These are phyloP conservation scores for Oropetium thomaeum DNA, from an alignment of 176 grass and related monocot species.

Conservation along the genomic window DNA sequence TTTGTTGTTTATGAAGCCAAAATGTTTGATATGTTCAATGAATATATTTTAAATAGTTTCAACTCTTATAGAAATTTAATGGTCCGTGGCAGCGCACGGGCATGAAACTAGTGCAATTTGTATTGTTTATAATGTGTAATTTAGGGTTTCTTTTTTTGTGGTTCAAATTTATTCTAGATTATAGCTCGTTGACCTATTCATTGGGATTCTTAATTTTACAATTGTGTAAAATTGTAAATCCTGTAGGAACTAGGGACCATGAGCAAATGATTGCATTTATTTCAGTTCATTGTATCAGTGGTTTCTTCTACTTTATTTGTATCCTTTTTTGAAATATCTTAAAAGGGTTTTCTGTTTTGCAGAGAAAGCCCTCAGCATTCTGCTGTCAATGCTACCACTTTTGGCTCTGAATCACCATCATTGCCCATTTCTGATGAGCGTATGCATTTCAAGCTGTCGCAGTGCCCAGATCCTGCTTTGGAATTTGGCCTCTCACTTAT, in stretches of 20 bases:
- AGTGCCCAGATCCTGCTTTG: constrained; percentile 46
- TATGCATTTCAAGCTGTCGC: constrained; percentile 22
- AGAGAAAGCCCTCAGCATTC: constrained; percentile 40
- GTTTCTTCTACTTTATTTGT: constrained; percentile 14
- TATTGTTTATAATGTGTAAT: neutral
- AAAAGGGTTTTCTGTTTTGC: constrained; percentile 10
- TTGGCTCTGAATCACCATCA: constrained; percentile 35
- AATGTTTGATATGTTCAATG: too few relatives aligned
- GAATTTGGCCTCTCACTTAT: constrained; percentile 40
- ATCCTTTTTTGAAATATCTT: neutral
- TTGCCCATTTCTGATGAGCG: constrained; percentile 23
- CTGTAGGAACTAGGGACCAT: neutral
- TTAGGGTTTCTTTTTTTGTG: constrained; percentile 11
- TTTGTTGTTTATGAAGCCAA: too few relatives aligned
- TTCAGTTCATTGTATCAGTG: neutral
- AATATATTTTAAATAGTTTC: too few relatives aligned
- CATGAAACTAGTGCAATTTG: too few relatives aligned
- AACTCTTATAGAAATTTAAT: too few relatives aligned
- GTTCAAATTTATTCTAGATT: neutral
- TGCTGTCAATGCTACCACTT: constrained; percentile 24
- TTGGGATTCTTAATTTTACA: neutral
- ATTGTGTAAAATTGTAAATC: constrained; percentile 2
- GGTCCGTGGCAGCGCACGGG: too few relatives aligned
- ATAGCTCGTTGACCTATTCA: neutral
- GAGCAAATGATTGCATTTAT: neutral